Evolutionary conservation across 345 rosid species (phyloP).

Genomic region (Carallia brachiata): DNA sequence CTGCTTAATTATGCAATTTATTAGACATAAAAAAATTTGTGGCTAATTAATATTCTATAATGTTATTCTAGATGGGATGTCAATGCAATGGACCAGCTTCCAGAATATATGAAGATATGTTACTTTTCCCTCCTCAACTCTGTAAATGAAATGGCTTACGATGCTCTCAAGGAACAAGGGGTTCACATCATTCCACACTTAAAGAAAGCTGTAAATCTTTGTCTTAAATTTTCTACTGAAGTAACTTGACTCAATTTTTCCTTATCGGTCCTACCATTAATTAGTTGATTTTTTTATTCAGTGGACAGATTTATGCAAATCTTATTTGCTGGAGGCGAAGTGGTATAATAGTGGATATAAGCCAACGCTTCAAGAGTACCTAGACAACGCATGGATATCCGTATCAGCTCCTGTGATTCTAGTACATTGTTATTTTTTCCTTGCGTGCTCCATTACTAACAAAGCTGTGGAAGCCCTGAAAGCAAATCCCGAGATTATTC

Average conservation of each 20-base stretch:
- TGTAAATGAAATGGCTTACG: slow-evolving; percentile 29
- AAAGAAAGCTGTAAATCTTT: slow-evolving; percentile 29
- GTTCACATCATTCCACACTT: slow-evolving; percentile 32
- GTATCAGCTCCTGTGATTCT: slow-evolving; percentile 7
- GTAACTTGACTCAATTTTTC: background rate
- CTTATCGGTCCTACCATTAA: background rate
- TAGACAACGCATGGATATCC: slow-evolving; percentile 18
- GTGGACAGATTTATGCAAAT: slow-evolving; percentile 2
- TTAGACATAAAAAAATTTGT: too few species aligned
- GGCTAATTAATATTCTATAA: background rate
- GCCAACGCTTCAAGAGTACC: slow-evolving; percentile 18
- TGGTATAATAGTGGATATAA: slow-evolving; percentile 7
- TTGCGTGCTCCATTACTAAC: background rate
- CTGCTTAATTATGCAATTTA: too few species aligned
- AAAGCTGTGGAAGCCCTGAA: background rate
- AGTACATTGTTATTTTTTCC: background rate
- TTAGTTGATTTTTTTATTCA: background rate
- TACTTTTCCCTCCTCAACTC: slow-evolving; percentile 31
- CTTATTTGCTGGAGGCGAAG: background rate
- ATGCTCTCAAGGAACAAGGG: slow-evolving; percentile 31
- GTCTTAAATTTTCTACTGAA: background rate
- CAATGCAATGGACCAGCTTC: slow-evolving; percentile 36
- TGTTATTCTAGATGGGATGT: slow-evolving; percentile 36
- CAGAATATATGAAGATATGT: slow-evolving; percentile 41
- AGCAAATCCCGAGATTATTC: background rate